Evolutionary conservation across 2,329 filamentous ascomycete genomes (phyloP).

Genomic region (Fusarium napiforme): DNA sequence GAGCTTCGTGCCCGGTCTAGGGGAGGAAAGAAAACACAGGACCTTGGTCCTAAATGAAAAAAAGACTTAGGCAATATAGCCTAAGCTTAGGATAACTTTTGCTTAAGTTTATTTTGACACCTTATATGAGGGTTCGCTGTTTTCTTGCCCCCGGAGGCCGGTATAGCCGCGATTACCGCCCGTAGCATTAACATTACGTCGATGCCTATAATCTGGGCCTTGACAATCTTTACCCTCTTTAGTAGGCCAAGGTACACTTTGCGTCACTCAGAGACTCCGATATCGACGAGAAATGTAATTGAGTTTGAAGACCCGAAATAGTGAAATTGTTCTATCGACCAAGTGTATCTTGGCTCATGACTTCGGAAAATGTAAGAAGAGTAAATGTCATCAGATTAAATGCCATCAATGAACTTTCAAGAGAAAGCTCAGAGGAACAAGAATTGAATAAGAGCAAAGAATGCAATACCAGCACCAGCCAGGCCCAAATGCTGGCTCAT

Average conservation of each 20-base stretch:
- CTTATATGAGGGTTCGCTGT: too few species aligned
- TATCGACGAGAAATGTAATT: neutral
- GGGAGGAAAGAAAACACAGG: too few species aligned
- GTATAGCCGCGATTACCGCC: conserved; percentile 11
- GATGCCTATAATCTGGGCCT: neutral
- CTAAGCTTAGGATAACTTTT: too few species aligned
- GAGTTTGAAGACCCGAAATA: neutral
- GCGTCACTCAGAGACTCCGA: neutral
- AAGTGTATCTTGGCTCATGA: too few species aligned
- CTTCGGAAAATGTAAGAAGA: neutral
- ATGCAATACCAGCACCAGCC: neutral
- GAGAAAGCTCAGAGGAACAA: neutral
- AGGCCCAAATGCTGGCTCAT: neutral
- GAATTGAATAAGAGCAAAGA: neutral
- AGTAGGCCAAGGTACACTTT: neutral
- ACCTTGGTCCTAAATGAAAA: too few species aligned
- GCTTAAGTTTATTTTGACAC: too few species aligned
- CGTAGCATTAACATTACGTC: neutral
- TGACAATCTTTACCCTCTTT: neutral
- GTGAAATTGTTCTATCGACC: neutral
- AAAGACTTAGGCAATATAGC: too few species aligned
- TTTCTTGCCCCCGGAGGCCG: neutral
- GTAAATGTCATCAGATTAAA: neutral
- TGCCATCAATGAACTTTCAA: neutral
- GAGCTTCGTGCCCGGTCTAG: neutral